Evolutionary conservation across 208 protist genomes (phyloP), one percentile per base, ranked within the genome.

Genomic region (Trypanosoma cruzi): DNA sequence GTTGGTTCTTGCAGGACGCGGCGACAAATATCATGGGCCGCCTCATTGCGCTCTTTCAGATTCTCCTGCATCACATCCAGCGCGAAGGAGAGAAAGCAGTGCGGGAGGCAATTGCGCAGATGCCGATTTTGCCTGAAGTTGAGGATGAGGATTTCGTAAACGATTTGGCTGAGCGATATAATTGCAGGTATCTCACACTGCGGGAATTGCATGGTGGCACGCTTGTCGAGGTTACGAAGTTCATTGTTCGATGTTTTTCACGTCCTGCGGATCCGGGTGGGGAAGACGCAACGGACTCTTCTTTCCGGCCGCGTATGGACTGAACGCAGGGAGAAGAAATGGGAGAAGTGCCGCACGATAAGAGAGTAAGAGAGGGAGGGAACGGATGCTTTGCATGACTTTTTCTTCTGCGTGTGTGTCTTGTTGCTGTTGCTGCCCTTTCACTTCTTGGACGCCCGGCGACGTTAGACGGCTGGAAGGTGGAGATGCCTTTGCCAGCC

Each of bases 1-100:
- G 66, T 28, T 71, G 66, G 66, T 71, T 71, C 55, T 40, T 71
- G 0, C 50, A 71, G n/a, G 66, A 71, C 29, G 66, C 66, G 2
- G 24, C 44, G 8, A 64, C 20, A 56, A 61, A 64, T 54, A 71
- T 71, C 34, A 64, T 64, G 66, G 54, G 55, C 14, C 34, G 66
- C 20, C 29, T 71, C 42, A 71, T 71, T 57, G 66, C 66, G 20
- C 40, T 71, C 7, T 22, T 64, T 14, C 66, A 64, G n/a, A 46
- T 71, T 20, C 28, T 71, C 4, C 16, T 50, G 54, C 44, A 53
- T 1, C 22, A 40, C 55, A 29, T 71, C 29, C 56, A 64, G 8
- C 26, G 42, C 14, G 56, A 71, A 56, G 66, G 66, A 18, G 66
- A 56, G 14, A 2, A 46, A 18, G 66, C 44, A 26, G 66, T 71